A percentile compares a stretch with the other conserved stretches of the same genome.
These are phyloP conservation scores for Xylaria hypoxylon DNA, from an alignment of 2,329 filamentous ascomycete species.

Conservation along the genomic window DNA sequence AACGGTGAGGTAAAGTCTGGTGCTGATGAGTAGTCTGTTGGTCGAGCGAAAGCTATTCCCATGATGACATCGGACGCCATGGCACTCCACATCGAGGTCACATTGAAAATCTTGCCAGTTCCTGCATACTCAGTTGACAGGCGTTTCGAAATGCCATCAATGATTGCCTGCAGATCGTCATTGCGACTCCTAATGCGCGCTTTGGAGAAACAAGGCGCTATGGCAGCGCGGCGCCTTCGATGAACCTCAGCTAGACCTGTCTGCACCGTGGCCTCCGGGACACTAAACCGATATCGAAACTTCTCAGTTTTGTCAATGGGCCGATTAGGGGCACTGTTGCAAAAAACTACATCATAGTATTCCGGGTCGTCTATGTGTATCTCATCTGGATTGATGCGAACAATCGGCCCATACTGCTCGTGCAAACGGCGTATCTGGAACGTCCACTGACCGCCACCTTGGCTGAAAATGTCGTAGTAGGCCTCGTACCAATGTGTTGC, in stretches of 20 bases:
- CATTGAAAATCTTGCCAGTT: neutral
- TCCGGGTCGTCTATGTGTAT: conserved; percentile 13
- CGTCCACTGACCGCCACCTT: conserved; percentile 23
- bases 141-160: conserved; percentile 3
- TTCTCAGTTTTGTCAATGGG: conserved; percentile 17
- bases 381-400: conserved; percentile 21
- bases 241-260: conserved; percentile 9
- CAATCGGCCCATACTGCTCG: conserved; percentile 26
- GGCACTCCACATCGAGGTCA: neutral
- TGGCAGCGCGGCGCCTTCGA: conserved; percentile 1
- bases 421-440: conserved; percentile 14
- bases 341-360: conserved; percentile 15
- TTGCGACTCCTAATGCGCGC: neutral
- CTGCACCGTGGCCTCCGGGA: conserved; percentile 7
- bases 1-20: conserved; percentile 14
- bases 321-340: neutral
- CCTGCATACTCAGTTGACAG: conserved; percentile 7
- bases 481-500: conserved; percentile 26
- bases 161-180: neutral
- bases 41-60: conserved; percentile 1
- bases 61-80: conserved; percentile 6
- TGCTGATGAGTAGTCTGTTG: neutral
- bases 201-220: conserved; percentile 23
- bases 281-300: conserved; percentile 4
- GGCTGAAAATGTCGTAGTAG: conserved; percentile 26